Evolutionary conservation across 306 rosid genomes (phyloP), one percentile per base, ranked within the genome.

Genomic region (Mimosa bimucronata): DNA sequence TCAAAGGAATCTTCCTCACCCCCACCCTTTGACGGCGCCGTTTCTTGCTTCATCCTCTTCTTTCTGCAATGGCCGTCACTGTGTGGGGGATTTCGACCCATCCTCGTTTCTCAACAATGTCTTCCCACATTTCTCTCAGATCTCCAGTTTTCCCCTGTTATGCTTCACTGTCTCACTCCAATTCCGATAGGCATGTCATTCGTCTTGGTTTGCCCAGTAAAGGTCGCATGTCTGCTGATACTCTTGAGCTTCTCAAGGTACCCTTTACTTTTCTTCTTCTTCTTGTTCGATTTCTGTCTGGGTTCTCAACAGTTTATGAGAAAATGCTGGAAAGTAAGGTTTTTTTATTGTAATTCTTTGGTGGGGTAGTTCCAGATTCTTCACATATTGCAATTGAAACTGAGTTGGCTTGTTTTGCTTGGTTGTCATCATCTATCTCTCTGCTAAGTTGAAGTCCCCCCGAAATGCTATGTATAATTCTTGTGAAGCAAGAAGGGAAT

Each of bases 191-290:
- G 71, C 53, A 53, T 9, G 89, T 83, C 90, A 90, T 91, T 81
- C 97, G 98, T 48, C 77, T 94, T 2, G 98, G 98, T 1, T 68
- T 94, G 12, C 98, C 98, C 4, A 91, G 97, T 82, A 94, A 94
- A 84, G 98, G 97, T 73, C 97, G 97, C 52, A 89, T 94, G 97
- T 88, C 97, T 19, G 16, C 90, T 14, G 97, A 92, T 62, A 91
- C 98, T 10, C 92, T 89, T 23, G 94, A 94, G 19, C 97, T 94
- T 67, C 97, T 94, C 74, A 92, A 88, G 90, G 97, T 91, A 44
- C 45, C 9, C 61, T 50, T 40, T 14, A 3, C 26, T 34, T 76
- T 6, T 61, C 40, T 61, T 10, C 67, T 28, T 12, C 31, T 50
- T 13, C 31, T 2, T 26, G 12, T 5, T 60, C 44, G 9, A 9